Conservation (phyloP, 2,329 filamentous ascomycete genomes). For the Dothiorella sarmentorum region DNA sequence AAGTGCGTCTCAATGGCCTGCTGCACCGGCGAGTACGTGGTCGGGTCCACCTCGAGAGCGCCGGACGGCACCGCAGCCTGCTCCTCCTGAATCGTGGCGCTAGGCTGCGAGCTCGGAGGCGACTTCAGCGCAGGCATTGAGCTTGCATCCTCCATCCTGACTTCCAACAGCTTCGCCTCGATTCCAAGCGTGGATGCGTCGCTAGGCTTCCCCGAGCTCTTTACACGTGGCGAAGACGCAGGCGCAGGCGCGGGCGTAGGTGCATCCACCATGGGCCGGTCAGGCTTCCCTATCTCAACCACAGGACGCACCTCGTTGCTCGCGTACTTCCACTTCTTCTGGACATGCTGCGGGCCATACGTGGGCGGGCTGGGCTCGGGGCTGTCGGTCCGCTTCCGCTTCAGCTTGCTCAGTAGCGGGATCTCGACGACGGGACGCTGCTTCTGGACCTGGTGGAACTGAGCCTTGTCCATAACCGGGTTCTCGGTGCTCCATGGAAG, state of each 20-base stretch:
- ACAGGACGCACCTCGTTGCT: conserved; percentile 22
- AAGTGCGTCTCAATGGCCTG: conserved; percentile 82
- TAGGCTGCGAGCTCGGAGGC: conserved; percentile 24
- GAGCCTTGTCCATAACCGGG: conserved; percentile 42
- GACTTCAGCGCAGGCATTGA: conserved; percentile 20
- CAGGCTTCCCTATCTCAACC: conserved; percentile 38
- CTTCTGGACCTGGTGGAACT: conserved; percentile 40
- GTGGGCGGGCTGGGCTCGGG: conserved; percentile 37
- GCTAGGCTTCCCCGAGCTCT: conserved; percentile 20
- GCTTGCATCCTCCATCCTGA: conserved; percentile 21
- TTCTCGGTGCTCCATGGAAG: conserved; percentile 47
- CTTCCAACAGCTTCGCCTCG: conserved; percentile 20
- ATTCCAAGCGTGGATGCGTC: conserved; percentile 17
- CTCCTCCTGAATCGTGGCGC: conserved; percentile 26
- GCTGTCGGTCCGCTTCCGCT: conserved; percentile 57
- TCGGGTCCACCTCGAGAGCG: conserved; percentile 20
- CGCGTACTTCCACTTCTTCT: conserved; percentile 30
- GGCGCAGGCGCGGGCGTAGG: conserved; percentile 19
- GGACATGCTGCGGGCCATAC: conserved; percentile 20
- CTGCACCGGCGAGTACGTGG: conserved; percentile 55
- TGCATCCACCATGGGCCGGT: conserved; percentile 23
- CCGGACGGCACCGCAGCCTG: not conserved
- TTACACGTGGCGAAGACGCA: conserved; percentile 21
- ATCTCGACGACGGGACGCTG: conserved; percentile 46
- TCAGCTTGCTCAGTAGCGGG: conserved; percentile 50